phyloP scores from a whole-genome alignment of 768 basidiomycete species.

The Phlebiopsis gigantea region DNA sequence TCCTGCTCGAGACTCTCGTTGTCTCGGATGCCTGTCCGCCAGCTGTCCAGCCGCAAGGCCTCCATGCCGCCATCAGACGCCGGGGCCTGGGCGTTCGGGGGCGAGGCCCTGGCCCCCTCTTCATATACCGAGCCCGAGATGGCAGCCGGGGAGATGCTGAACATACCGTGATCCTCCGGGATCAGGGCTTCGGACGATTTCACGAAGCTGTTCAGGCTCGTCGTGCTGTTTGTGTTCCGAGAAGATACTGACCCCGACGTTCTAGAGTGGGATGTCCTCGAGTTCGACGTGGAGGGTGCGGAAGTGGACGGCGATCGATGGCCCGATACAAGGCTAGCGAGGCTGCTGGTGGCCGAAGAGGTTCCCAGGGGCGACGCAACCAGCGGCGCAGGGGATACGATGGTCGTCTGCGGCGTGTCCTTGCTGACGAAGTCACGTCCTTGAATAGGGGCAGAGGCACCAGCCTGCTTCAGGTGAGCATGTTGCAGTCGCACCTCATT shows the following conservation, averaged over 20 bases:
- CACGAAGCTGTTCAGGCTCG: not conserved
- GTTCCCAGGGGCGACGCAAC: not conserved
- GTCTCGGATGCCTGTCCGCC: constrained; percentile 20
- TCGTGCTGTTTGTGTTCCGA: constrained; percentile 16
- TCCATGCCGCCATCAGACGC: not conserved
- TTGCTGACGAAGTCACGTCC: not conserved
- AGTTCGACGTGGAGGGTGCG: not conserved
- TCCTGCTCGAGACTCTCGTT: not conserved
- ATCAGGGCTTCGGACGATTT: not conserved
- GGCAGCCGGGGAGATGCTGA: not conserved
- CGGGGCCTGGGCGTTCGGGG: not conserved
- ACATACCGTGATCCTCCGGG: not conserved
- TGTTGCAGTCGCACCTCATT: constrained; percentile 16
- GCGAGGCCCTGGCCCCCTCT: not conserved
- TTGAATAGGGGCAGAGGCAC: not conserved
- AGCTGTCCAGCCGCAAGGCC: constrained; percentile 17
- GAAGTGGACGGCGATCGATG: constrained; percentile 5
- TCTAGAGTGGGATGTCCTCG: constrained; percentile 1
- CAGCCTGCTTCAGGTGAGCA: constrained; percentile 12
- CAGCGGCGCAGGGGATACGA: not conserved
- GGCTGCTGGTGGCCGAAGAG: not conserved
- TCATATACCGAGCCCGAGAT: not conserved
- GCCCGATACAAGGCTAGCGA: not conserved
- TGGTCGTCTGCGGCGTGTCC: not conserved
- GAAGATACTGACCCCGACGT: not conserved